These are phyloP conservation scores for Herpetomonas tarakana DNA, from an alignment of 208 protist species.

Conservation along the genomic window DNA sequence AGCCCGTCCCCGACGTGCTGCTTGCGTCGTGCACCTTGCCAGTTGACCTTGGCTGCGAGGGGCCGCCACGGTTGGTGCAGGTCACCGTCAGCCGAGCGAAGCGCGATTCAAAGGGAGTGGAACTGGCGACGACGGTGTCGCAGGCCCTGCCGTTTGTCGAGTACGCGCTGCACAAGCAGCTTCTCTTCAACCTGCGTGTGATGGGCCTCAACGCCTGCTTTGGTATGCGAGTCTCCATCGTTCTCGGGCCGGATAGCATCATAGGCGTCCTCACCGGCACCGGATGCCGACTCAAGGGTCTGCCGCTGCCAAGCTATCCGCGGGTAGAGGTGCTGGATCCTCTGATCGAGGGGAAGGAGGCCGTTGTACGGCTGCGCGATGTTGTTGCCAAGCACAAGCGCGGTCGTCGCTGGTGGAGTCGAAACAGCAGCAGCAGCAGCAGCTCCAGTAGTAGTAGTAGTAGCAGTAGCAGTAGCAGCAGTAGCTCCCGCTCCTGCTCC, in stretches of 20 bases:
- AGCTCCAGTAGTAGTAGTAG: slow-evolving; percentile 14
- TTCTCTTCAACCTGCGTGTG: slow-evolving; percentile 83
- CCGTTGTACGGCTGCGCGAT: slow-evolving; percentile 62
- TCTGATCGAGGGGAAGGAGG: slow-evolving; percentile 46
- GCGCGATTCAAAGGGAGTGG: slow-evolving; percentile 58
- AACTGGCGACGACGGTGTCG: slow-evolving; percentile 75
- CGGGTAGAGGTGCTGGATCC: slow-evolving; percentile 66
- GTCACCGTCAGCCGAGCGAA: slow-evolving; percentile 70
- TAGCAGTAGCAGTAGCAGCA: slow-evolving; percentile 16
- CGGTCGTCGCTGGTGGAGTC: background rate
- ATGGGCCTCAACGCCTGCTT: slow-evolving; percentile 86
- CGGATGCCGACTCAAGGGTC: slow-evolving; percentile 60
- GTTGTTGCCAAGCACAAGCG: slow-evolving; percentile 45
- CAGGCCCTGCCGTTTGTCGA: slow-evolving; percentile 89
- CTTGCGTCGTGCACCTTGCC: slow-evolving; percentile 79
- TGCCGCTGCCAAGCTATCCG: slow-evolving; percentile 64
- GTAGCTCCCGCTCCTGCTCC: background rate
- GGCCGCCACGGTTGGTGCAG: slow-evolving; percentile 69
- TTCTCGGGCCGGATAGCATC: slow-evolving; percentile 64
- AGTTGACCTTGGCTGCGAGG: slow-evolving; percentile 55
- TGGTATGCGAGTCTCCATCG: slow-evolving; percentile 70
- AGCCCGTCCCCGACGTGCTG: slow-evolving; percentile 76
- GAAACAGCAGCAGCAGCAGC: slow-evolving; percentile 6
- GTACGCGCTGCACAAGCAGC: slow-evolving; percentile 88
- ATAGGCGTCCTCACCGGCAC: slow-evolving; percentile 79